Percentiles rank a stretch among this genome's conserved stretches.
phyloP scores from a whole-genome alignment of 2,329 filamentous ascomycete genomes.

The Trichophyton benhamiae region DNA sequence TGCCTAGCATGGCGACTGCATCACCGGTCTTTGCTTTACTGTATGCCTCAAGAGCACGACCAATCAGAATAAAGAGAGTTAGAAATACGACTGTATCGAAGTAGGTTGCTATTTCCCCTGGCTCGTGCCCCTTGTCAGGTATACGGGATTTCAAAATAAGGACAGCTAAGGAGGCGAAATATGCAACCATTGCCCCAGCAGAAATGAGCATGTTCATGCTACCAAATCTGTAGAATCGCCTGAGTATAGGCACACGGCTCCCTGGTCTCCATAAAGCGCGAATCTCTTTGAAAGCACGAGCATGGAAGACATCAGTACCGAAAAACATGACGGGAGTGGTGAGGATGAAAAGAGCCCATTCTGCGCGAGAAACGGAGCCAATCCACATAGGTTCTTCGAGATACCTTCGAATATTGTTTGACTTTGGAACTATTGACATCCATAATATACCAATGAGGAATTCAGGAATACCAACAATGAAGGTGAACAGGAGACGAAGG shows the following conservation, averaged over 20 bases:
- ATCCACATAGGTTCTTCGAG: slow-evolving; percentile 59
- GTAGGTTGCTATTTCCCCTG: slow-evolving; percentile 51
- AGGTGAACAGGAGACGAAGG: slow-evolving; percentile 56
- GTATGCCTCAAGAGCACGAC: slow-evolving; percentile 56
- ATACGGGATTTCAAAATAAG: slow-evolving; percentile 48
- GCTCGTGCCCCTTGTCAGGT: slow-evolving; percentile 26
- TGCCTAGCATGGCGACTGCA: slow-evolving; percentile 67
- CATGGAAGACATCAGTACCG: slow-evolving; percentile 74
- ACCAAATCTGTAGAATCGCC: slow-evolving; percentile 80
- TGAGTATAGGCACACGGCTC: slow-evolving; percentile 58
- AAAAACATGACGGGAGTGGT: slow-evolving; percentile 81
- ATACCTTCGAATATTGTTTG: slow-evolving; percentile 48
- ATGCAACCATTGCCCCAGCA: slow-evolving; percentile 76
- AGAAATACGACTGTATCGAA: slow-evolving; percentile 91
- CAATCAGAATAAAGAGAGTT: slow-evolving; percentile 70
- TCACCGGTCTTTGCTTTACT: slow-evolving; percentile 85
- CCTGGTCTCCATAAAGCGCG: slow-evolving; percentile 61
- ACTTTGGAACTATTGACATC: slow-evolving; percentile 63
- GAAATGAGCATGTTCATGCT: slow-evolving; percentile 96
- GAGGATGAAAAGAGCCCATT: slow-evolving; percentile 68
- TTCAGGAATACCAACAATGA: slow-evolving; percentile 62
- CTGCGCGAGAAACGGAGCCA: slow-evolving; percentile 58
- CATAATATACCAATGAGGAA: slow-evolving; percentile 82
- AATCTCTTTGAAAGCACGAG: slow-evolving; percentile 66
- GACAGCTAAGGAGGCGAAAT: slow-evolving; percentile 67